These are phyloP conservation scores for Calocybe cyanea DNA, from an alignment of 768 basidiomycete genomes.

Conservation along the genomic window DNA sequence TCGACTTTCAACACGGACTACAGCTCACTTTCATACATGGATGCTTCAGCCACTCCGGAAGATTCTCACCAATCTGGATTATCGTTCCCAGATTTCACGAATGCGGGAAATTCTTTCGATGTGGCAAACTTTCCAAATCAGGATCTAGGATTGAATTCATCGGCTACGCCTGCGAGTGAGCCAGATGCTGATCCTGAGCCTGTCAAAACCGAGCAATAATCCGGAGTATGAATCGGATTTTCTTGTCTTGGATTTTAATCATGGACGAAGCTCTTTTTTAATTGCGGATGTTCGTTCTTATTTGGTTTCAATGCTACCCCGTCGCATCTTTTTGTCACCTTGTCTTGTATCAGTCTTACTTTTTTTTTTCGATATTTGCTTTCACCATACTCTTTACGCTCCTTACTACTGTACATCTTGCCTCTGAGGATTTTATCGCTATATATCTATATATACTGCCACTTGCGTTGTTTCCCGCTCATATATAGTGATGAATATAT, in stretches of 20 bases:
- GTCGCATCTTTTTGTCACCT: slow-evolving; percentile 7
- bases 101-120: slow-evolving; percentile 63
- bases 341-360: slow-evolving; percentile 4
- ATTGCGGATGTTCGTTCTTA: slow-evolving; percentile 16
- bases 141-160: slow-evolving; percentile 57
- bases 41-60: slow-evolving; percentile 60
- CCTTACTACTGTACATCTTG: slow-evolving; percentile 39
- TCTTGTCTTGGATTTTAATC: slow-evolving; percentile 15
- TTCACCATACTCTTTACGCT: slow-evolving; percentile 24
- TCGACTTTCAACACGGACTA: slow-evolving; percentile 68
- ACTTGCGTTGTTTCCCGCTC: slow-evolving; percentile 15
- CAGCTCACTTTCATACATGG: slow-evolving; percentile 72
- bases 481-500: slow-evolving; percentile 10
- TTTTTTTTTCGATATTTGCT: slow-evolving; percentile 23
- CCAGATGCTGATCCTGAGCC: slow-evolving; percentile 60
- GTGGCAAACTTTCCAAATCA: slow-evolving; percentile 64
- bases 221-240: slow-evolving; percentile 26
- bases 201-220: slow-evolving; percentile 61
- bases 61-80: slow-evolving; percentile 65
- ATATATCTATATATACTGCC: slow-evolving; percentile 29
- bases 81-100: slow-evolving; percentile 68
- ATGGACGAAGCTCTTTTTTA: slow-evolving; percentile 12
- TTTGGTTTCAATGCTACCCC: neutral
- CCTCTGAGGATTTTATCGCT: slow-evolving; percentile 30
- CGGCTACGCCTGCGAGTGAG: slow-evolving; percentile 52